Evolutionary conservation across 192 early-diverging fungal species (phyloP).

Genomic region (Umbelopsis sp.): DNA sequence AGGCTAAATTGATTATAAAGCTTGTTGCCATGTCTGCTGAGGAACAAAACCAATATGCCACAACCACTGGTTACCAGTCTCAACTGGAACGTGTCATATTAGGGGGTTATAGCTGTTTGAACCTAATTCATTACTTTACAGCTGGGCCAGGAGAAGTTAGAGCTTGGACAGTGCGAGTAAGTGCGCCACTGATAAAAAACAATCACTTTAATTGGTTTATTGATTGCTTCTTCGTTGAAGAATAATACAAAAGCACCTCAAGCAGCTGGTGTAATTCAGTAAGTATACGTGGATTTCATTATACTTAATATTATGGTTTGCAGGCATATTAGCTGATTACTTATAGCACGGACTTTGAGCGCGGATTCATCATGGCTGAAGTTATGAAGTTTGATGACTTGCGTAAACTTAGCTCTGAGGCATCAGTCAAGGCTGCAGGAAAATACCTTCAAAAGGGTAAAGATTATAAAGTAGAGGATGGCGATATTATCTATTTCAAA

Average conservation of each 20-base stretch:
- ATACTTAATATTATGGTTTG: neutral
- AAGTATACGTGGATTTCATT: constrained; percentile 54
- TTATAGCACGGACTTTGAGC: constrained; percentile 67
- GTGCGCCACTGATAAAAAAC: neutral
- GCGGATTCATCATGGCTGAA: constrained; percentile 94
- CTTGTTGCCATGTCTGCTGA: constrained; percentile 44
- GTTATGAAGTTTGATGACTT: constrained; percentile 89
- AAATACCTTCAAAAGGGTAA: constrained; percentile 92
- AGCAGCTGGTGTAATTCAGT: constrained; percentile 92
- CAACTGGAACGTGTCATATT: constrained; percentile 90
- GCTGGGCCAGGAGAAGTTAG: constrained; percentile 90
- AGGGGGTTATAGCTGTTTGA: constrained; percentile 86
- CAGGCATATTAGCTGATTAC: no score
- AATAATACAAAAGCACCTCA: constrained; percentile 64
- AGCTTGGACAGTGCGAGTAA: constrained; percentile 81
- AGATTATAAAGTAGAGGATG: constrained; percentile 90
- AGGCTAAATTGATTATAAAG: constrained; percentile 32
- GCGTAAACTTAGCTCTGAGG: constrained; percentile 80
- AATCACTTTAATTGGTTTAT: neutral
- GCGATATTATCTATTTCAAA: constrained; percentile 87
- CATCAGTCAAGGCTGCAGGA: constrained; percentile 88
- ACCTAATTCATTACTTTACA: constrained; percentile 94
- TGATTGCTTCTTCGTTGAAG: neutral
- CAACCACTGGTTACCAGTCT: constrained; percentile 66
- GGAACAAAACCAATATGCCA: constrained; percentile 63